Evolutionary conservation across 2,329 filamentous ascomycete species (phyloP), one percentile per base, ranked within the genome.

Genomic region (Fusarium algeriense): DNA sequence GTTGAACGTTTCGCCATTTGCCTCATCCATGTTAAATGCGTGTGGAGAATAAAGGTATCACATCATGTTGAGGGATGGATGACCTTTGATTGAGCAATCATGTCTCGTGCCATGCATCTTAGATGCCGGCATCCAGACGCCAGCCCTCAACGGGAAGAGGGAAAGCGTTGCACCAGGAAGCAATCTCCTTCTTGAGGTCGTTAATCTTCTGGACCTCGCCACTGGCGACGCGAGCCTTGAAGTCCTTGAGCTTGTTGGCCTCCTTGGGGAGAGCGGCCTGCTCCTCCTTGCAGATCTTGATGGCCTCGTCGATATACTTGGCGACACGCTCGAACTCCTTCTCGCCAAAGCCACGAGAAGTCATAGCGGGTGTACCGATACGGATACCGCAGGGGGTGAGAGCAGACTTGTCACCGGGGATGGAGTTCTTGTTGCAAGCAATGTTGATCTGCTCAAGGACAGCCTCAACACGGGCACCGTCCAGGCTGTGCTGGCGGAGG

Each of bases 161-260:
- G 92, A 98, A 99, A 75, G 89, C 90, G 80, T 88, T 88, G 80
- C 93, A 93, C 95, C 95, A 99, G 52, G 85, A 85, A 49, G 93
- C 87, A 81, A 99, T 94, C 88, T 98, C 95, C 86, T 94, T 92
- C 86, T 91, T 93, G 81, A 97, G 88, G 75, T 88, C 89, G 81
- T 92, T 91, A 84, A 99, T 95, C 86, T 95, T 93, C 68, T 89
- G 83, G 52, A 97, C 87, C 79, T 92, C 89, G 72, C 94, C 95
- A 75, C 87, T 85, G 64, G 92, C 89, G 69, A 97, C 93, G 89
- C 94, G 95, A 81, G 90, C 91, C 89, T 95, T 97, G 92, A 99
- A 98, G 88, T 99, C 96, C 91, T 98, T 98, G 83, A 97, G 93
- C 91, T 97, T 98, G 91, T 98, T 99, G 79, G 93, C 94, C 84